Conservation (phyloP, 2,329 filamentous ascomycete species). For the Phyllosticta paracitricarpa region DNA sequence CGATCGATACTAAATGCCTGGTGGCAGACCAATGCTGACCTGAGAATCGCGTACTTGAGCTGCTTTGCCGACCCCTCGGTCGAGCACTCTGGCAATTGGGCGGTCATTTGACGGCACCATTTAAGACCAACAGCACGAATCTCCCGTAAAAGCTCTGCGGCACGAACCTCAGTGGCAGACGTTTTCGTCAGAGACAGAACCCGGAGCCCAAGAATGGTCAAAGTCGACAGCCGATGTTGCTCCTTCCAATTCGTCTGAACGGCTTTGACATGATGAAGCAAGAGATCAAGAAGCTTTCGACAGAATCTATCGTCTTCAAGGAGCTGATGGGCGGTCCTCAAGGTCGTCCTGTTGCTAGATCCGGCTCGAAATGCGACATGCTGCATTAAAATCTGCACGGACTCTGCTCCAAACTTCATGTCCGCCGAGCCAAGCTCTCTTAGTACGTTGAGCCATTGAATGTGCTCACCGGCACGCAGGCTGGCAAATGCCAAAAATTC, state of each 20-base stretch:
- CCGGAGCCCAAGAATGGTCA: constrained; percentile 1
- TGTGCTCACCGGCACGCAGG: constrained; percentile 6
- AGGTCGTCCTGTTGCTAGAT: neutral
- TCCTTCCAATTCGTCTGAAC: constrained; percentile 8
- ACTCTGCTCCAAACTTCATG: neutral
- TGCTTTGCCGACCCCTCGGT: neutral
- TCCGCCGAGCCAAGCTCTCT: constrained; percentile 3
- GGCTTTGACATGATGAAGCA: neutral
- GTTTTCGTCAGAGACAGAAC: neutral
- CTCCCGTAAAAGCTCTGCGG: neutral
- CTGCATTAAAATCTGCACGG: neutral
- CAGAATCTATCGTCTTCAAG: neutral
- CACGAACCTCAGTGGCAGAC: neutral
- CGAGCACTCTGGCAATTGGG: neutral
- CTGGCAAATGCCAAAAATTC: constrained; percentile 9
- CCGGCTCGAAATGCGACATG: constrained; percentile 7
- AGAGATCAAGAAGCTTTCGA: neutral
- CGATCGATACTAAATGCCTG: constrained; percentile 1
- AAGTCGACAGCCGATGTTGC: neutral
- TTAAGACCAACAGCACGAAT: neutral
- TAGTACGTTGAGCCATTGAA: constrained; percentile 11
- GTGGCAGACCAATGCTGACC: neutral
- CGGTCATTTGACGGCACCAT: neutral
- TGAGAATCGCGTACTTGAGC: neutral
- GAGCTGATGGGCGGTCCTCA: neutral